Evolutionary conservation across 106 monocot genomes (phyloP).

Genomic region (Phalaenopsis equestris): DNA sequence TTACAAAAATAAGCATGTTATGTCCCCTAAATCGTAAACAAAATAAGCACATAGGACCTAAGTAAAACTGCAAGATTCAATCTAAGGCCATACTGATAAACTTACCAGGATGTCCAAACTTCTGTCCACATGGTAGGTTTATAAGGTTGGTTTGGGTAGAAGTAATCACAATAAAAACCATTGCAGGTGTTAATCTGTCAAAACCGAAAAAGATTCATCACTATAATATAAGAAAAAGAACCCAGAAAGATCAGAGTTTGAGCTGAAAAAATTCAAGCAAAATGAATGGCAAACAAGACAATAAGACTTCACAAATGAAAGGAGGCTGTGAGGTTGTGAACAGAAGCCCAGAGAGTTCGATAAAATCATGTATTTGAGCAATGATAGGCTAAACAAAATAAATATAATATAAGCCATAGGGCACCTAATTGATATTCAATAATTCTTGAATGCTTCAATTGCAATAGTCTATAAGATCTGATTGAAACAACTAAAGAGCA

Average conservation of each 20-base stretch:
- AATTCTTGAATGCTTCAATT: not conserved
- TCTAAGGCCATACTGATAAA: not conserved
- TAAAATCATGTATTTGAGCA: too few relatives aligned
- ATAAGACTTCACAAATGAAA: not conserved
- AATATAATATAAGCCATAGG: not conserved
- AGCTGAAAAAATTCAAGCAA: too few relatives aligned
- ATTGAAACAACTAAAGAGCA: not conserved
- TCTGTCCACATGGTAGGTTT: constrained; percentile 34
- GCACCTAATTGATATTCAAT: not conserved
- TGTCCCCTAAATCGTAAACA: not conserved
- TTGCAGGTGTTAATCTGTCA: constrained; percentile 35
- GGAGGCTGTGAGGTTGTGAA: not conserved
- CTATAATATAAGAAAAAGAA: not conserved
- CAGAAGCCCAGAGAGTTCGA: too few relatives aligned
- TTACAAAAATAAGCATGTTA: not conserved
- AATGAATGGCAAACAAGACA: not conserved
- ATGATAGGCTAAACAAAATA: not conserved
- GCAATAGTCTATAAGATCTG: not conserved
- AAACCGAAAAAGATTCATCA: not conserved
- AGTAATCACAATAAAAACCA: constrained; percentile 29
- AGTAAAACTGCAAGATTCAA: not conserved
- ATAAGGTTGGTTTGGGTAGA: constrained; percentile 14
- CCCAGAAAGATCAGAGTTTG: too few relatives aligned
- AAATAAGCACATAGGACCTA: not conserved
- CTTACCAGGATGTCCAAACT: constrained; percentile 32